Percentiles rank a stretch among this genome's conserved stretches.
Evolutionary conservation across 768 basidiomycete genomes (phyloP).

Genomic region (Hemileccinum impolitum): DNA sequence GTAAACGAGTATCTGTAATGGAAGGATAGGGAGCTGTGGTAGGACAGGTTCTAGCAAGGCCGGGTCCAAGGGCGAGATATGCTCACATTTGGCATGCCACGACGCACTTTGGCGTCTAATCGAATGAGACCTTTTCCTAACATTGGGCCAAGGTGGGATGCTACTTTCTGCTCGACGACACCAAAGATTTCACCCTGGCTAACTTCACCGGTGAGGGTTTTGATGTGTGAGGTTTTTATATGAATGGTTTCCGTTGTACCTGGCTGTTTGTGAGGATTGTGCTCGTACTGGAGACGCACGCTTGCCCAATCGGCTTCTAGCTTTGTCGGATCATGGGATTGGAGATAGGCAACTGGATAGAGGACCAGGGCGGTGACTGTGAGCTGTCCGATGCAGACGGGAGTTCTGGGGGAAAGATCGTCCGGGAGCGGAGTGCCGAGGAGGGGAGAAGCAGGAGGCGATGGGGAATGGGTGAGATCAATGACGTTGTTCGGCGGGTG

Average conservation of each 20-base stretch:
- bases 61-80: conserved; percentile 15
- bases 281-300: conserved; percentile 71
- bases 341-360: conserved; percentile 74
- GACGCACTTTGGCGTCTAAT: conserved; percentile 72
- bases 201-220: conserved; percentile 50
- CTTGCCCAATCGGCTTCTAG: conserved; percentile 61
- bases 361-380: conserved; percentile 80
- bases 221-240: conserved; percentile 61
- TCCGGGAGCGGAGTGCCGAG: conserved; percentile 38
- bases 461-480: conserved; percentile 71
- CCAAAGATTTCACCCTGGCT: conserved; percentile 67
- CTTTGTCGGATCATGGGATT: conserved; percentile 38
- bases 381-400: conserved; percentile 85
- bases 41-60: conserved; percentile 14
- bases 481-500: conserved; percentile 54
- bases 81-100: conserved; percentile 61
- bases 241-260: conserved; percentile 69
- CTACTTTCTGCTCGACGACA: conserved; percentile 84
- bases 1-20: conserved; percentile 83
- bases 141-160: conserved; percentile 76
- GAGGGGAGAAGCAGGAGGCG: conserved; percentile 40
- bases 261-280: conserved; percentile 48
- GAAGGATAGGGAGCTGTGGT: conserved; percentile 71
- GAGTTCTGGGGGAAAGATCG: conserved; percentile 73
- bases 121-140: conserved; percentile 80